Percentiles rank a stretch among this genome's conserved stretches.
Conservation (phyloP, 2,329 filamentous ascomycete genomes). For the Fusarium mundagurra region DNA sequence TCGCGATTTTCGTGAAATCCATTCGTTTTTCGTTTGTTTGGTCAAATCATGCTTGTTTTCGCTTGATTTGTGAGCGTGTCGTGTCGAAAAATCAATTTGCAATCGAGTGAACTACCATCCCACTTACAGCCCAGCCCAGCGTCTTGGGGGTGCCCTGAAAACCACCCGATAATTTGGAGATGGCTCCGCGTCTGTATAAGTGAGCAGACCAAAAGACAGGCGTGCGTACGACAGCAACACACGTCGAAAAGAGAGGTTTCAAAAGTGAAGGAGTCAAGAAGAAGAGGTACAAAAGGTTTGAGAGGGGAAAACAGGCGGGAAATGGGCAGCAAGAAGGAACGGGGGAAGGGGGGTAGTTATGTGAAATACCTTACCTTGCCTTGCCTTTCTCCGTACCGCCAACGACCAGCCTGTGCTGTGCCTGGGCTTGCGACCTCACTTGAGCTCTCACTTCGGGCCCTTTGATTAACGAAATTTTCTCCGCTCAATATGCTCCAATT, state of each 20-base stretch:
- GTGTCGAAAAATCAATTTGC: not conserved
- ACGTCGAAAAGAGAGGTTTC: slow-evolving; percentile 21
- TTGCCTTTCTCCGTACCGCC: slow-evolving; percentile 38
- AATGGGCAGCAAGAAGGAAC: slow-evolving; percentile 45
- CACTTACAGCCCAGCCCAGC: slow-evolving; percentile 30
- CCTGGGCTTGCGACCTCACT: slow-evolving; percentile 34
- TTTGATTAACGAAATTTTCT: slow-evolving; percentile 33
- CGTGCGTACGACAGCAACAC: slow-evolving; percentile 36
- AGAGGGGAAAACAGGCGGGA: slow-evolving; percentile 42
- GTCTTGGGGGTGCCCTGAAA: slow-evolving; percentile 35
- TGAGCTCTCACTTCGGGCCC: slow-evolving; percentile 21
- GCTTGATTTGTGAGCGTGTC: slow-evolving; percentile 9
- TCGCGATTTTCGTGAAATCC: slow-evolving; percentile 19
- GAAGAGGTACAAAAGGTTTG: slow-evolving; percentile 29
- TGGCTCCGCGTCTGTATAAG: slow-evolving; percentile 39
- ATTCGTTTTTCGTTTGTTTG: slow-evolving; percentile 7
- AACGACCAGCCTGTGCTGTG: slow-evolving; percentile 32
- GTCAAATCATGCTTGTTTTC: slow-evolving; percentile 3
- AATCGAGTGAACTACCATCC: slow-evolving; percentile 7
- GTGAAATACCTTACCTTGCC: slow-evolving; percentile 45
- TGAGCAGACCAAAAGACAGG: slow-evolving; percentile 30
- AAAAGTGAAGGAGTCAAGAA: slow-evolving; percentile 13
- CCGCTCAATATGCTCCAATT: slow-evolving; percentile 17
- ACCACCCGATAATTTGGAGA: slow-evolving; percentile 33
- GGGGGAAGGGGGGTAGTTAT: slow-evolving; percentile 52